Percentiles rank a stretch among this genome's conserved stretches.
phyloP scores from a whole-genome alignment of 345 rosid genomes.

The Laguncularia racemosa region DNA sequence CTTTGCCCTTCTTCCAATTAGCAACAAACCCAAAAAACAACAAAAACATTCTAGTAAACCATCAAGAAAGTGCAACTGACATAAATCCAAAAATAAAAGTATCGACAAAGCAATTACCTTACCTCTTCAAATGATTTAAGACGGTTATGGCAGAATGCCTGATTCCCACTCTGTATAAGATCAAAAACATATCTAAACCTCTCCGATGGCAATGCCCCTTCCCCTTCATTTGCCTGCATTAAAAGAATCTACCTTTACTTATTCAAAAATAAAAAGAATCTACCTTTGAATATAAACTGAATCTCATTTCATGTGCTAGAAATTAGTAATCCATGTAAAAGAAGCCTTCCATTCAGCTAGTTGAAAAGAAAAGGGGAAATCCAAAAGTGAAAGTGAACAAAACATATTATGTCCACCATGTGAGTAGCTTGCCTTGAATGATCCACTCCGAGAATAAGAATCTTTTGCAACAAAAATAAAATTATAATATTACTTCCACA shows the following conservation, averaged over 20 bases:
- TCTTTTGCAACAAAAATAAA: too few relatives aligned
- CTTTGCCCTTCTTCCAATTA: too few relatives aligned
- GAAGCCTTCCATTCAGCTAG: not conserved
- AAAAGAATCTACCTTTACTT: conserved; percentile 6
- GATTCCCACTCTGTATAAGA: conserved; percentile 60
- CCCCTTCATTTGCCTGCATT: conserved; percentile 64
- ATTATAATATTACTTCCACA: too few relatives aligned
- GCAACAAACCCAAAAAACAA: not conserved
- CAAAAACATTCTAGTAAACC: not conserved
- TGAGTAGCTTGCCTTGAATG: too few relatives aligned
- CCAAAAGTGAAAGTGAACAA: too few relatives aligned
- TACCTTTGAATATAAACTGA: conserved; percentile 11
- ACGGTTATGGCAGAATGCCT: conserved; percentile 48
- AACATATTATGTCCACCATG: too few relatives aligned
- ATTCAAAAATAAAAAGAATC: conserved; percentile 3
- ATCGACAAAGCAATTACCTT: not conserved
- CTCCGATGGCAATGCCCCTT: conserved; percentile 52
- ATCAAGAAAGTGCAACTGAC: not conserved
- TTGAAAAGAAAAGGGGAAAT: too few relatives aligned
- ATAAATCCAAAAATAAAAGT: not conserved
- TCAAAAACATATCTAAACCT: conserved; percentile 50
- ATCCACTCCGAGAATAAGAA: too few relatives aligned
- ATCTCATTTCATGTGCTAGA: not conserved
- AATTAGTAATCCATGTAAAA: not conserved
- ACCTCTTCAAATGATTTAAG: conserved; percentile 59